phyloP scores from a whole-genome alignment of 2,329 filamentous ascomycete genomes.

The Penicillium hesseltinei region DNA sequence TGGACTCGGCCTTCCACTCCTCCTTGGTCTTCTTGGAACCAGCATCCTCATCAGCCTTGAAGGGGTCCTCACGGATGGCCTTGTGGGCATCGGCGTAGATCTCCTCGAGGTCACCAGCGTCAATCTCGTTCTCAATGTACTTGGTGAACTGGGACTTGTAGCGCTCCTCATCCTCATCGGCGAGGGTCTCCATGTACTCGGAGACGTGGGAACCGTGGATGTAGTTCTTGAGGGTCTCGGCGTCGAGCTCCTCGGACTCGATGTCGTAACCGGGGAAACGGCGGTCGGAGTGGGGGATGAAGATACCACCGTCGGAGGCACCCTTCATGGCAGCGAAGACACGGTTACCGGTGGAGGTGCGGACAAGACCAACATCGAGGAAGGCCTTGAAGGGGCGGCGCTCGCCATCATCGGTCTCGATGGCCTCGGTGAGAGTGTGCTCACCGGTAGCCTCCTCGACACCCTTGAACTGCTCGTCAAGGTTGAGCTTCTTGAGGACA shows the following conservation, averaged over 20 bases:
- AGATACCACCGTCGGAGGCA: slow-evolving; percentile 95
- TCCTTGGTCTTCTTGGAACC: slow-evolving; percentile 94
- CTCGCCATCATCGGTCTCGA: slow-evolving; percentile 78
- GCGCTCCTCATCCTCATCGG: slow-evolving; percentile 99
- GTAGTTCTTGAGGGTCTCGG: slow-evolving; percentile 97
- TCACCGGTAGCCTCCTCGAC: slow-evolving; percentile 97
- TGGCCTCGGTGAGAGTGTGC: slow-evolving; percentile 91
- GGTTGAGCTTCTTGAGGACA: slow-evolving; percentile 92
- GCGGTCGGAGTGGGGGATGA: slow-evolving; percentile 98
- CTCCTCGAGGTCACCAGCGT: slow-evolving; percentile 96
- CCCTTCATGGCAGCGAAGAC: slow-evolving; percentile 99
- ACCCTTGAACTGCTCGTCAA: slow-evolving; percentile 89
- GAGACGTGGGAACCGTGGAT: slow-evolving; percentile 98
- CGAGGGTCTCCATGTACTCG: slow-evolving; percentile 99
- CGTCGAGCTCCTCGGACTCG: slow-evolving; percentile 95
- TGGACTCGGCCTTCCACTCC: slow-evolving; percentile 91
- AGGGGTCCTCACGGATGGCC: slow-evolving; percentile 95
- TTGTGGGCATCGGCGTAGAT: slow-evolving; percentile 92
- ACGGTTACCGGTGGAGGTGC: slow-evolving; percentile 97
- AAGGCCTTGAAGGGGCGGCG: slow-evolving; percentile 99
- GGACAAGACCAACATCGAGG: slow-evolving; percentile 95
- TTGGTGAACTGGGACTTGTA: slow-evolving; percentile 97
- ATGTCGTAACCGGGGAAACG: slow-evolving; percentile 99
- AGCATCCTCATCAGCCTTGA: slow-evolving; percentile 78
- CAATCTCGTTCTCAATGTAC: slow-evolving; percentile 95